Conservation (phyloP, 768 basidiomycete species). For the Tulasnella sp. region DNA sequence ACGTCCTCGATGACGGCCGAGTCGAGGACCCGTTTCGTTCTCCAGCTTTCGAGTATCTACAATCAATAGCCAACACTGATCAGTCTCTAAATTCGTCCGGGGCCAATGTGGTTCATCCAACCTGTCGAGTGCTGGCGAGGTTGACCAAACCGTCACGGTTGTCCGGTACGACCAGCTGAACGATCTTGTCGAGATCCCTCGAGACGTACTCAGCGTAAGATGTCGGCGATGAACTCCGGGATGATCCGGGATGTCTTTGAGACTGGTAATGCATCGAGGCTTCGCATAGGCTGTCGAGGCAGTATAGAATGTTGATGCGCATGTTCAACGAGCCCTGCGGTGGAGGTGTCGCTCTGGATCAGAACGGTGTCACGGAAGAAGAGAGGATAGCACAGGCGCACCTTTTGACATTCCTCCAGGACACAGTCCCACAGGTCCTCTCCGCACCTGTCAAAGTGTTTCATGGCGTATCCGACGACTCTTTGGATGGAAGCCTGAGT, state of each 20-base stretch:
- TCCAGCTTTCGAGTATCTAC: slow-evolving; percentile 87
- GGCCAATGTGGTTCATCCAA: slow-evolving; percentile 23
- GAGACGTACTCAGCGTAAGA: slow-evolving; percentile 63
- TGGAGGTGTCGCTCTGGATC: background rate
- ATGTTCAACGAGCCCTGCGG: slow-evolving; percentile 72
- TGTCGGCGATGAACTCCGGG: background rate
- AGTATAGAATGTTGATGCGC: slow-evolving; percentile 87
- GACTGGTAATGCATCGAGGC: slow-evolving; percentile 43
- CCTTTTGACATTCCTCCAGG: slow-evolving; percentile 84
- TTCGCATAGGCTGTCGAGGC: slow-evolving; percentile 81
- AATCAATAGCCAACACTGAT: background rate
- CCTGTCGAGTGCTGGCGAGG: slow-evolving; percentile 78
- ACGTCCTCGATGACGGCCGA: slow-evolving; percentile 66
- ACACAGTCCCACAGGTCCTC: slow-evolving; percentile 94
- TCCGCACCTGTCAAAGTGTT: slow-evolving; percentile 72
- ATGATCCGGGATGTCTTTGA: background rate
- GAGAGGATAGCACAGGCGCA: slow-evolving; percentile 23
- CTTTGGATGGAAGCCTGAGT: slow-evolving; percentile 83
- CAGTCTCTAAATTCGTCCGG: background rate
- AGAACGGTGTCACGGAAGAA: background rate
- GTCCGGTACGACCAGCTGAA: slow-evolving; percentile 77
- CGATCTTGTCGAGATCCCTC: slow-evolving; percentile 65
- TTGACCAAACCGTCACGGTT: slow-evolving; percentile 83
- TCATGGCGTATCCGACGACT: slow-evolving; percentile 73
- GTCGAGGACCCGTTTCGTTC: slow-evolving; percentile 72